Evolutionary conservation across 345 rosid species (phyloP), one percentile per base, ranked within the genome.

Genomic region (Brassica carinata): DNA sequence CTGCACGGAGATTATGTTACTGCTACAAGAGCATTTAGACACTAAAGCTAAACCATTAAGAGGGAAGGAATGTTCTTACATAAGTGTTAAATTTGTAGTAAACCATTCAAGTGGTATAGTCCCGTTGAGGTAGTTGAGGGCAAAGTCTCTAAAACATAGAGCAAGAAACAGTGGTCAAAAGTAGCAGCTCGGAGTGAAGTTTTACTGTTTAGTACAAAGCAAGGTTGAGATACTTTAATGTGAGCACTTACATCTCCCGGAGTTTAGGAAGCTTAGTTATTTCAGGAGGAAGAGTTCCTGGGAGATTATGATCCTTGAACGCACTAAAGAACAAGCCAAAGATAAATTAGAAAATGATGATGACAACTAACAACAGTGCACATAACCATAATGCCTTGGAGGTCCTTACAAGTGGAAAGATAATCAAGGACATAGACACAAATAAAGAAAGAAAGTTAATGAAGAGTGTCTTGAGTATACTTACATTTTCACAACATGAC

Each of bases 261-360:
- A 87, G 92, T 30, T 85, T 31, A 29, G 83, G 88, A 83, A 89
- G 92, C 83, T 85, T 85, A 48, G 23, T 30, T 29, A 89, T 81
- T 72, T 89, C 76, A 75, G 88, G 85, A 48, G 91, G 92, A 83
- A 89, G 90, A 23, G 48, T 81, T 70, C 92, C 92, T 38, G 88
- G 88, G 77, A 89, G 90, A 69, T 76, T 86, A 78, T 84, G 85
- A 34, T 78, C 74, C 81, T 87, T 89, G 73, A 87, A 79, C 67
- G 59, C 64, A 78, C 92, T 89, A 78, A 58, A 73, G 74, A 66
- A 78, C 79, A 83, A 40, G 62, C 30, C 27, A 58, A 51, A 51
- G 18, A 51, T 5, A 1, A n/a, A n/a, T 53, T 5, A n/a, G 19
- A 51, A 51, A 51, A 51, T 51, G 17, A 51, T 51, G 17, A 51